Conservation (phyloP, 306 rosid genomes). For the Quercus parvula region DNA sequence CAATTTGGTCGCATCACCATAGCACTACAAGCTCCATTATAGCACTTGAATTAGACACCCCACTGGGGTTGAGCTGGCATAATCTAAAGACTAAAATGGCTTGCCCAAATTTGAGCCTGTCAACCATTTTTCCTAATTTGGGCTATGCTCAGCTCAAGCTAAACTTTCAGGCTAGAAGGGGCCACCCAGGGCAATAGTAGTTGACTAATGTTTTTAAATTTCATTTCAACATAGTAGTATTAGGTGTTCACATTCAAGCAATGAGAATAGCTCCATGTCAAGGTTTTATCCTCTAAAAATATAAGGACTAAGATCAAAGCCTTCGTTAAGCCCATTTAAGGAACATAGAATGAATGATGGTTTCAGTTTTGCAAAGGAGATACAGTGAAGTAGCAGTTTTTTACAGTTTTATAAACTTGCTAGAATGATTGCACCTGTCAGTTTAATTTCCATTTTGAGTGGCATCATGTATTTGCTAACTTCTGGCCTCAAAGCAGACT, state of each 20-base stretch:
- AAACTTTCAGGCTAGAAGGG: background rate
- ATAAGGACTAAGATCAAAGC: background rate
- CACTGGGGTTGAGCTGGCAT: no score
- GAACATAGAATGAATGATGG: background rate
- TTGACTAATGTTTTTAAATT: background rate
- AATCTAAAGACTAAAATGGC: background rate
- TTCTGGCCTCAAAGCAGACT: background rate
- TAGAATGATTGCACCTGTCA: background rate
- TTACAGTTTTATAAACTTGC: background rate
- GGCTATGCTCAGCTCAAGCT: background rate
- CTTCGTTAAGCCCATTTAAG: background rate
- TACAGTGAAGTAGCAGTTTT: background rate
- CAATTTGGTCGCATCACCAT: no score
- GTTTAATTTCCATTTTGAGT: no score
- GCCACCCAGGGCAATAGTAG: background rate
- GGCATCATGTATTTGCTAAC: background rate
- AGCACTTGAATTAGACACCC: no score
- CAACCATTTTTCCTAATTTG: background rate
- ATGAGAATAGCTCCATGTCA: background rate
- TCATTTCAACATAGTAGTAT: background rate
- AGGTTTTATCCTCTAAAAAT: background rate
- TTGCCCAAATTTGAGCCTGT: background rate
- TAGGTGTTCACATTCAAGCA: background rate
- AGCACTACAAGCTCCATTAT: no score
- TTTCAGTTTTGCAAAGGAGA: background rate